Percentiles rank a stretch among this genome's conserved stretches.
Conservation (phyloP, 768 basidiomycete species). For the Lentinula detonsa region DNA sequence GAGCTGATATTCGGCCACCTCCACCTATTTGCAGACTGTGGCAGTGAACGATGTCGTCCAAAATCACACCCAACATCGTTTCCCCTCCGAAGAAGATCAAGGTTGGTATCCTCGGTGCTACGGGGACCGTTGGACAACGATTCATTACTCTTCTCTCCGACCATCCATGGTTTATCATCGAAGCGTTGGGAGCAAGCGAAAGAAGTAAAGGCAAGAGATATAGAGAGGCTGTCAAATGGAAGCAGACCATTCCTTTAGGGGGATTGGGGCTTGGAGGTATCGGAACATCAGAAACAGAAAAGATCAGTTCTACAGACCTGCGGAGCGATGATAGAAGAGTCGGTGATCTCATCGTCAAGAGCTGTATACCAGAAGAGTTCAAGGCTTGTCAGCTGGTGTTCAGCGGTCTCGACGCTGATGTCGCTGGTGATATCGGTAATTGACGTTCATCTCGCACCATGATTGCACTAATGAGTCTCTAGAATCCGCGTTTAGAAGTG, state of each 20-base stretch:
- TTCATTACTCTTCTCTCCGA: conserved; percentile 83
- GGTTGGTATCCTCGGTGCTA: conserved; percentile 83
- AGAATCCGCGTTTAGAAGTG: conserved; percentile 84
- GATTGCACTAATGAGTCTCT: conserved; percentile 2
- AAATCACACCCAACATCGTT: background rate
- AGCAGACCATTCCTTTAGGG: conserved; percentile 66
- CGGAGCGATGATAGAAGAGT: conserved; percentile 24
- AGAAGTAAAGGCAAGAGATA: conserved; percentile 86
- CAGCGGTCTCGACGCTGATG: conserved; percentile 94
- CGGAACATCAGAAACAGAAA: background rate
- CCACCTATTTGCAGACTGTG: background rate
- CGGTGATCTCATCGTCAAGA: conserved; percentile 53
- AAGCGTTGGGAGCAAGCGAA: conserved; percentile 83
- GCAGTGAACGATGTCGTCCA: background rate
- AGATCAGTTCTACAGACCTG: conserved; percentile 25
- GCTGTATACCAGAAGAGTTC: conserved; percentile 77
- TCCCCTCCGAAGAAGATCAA: conserved; percentile 8
- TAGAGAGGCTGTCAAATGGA: conserved; percentile 73
- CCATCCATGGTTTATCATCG: conserved; percentile 89
- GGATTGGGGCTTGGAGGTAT: conserved; percentile 5
- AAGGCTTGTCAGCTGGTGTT: conserved; percentile 82
- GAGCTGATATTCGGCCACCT: background rate
- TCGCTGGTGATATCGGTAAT: conserved; percentile 90
- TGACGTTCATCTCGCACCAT: background rate
- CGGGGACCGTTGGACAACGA: conserved; percentile 93